Percentiles rank a stretch among this genome's conserved stretches.
These are phyloP conservation scores for Fraxinus sp. DNA, from an alignment of 305 asterid species.

Conservation along the genomic window DNA sequence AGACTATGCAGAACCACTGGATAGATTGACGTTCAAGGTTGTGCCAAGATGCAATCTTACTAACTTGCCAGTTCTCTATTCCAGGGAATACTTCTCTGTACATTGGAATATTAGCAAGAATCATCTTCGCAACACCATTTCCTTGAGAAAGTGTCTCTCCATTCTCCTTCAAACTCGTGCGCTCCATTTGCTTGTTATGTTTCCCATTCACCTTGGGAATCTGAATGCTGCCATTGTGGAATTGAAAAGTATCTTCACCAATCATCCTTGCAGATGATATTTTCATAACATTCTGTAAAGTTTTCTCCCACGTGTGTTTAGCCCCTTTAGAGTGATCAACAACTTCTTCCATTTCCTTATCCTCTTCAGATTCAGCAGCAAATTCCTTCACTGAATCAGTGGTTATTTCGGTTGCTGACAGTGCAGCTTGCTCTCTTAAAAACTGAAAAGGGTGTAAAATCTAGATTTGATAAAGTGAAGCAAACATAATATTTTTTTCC, in stretches of 20 bases:
- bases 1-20: slow-evolving; percentile 82
- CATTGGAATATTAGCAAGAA: slow-evolving; percentile 61
- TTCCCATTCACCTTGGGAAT: slow-evolving; percentile 72
- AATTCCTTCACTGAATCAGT: slow-evolving; percentile 75
- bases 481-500: not conserved
- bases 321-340: slow-evolving; percentile 47
- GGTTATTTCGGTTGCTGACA: slow-evolving; percentile 75
- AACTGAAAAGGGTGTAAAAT: slow-evolving; percentile 48
- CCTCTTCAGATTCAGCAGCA: slow-evolving; percentile 58
- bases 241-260: slow-evolving; percentile 45
- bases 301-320: slow-evolving; percentile 60
- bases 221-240: slow-evolving; percentile 40
- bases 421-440: slow-evolving; percentile 86
- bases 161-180: slow-evolving; percentile 52
- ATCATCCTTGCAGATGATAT: slow-evolving; percentile 47
- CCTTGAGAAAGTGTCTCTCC: slow-evolving; percentile 79
- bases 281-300: slow-evolving; percentile 57
- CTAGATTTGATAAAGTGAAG: slow-evolving; percentile 19
- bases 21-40: slow-evolving; percentile 73
- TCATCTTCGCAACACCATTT: slow-evolving; percentile 72
- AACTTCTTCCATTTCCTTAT: slow-evolving; percentile 52
- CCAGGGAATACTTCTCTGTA: slow-evolving; percentile 77
- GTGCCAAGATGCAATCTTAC: slow-evolving; percentile 77
- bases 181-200: slow-evolving; percentile 72
- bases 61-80: slow-evolving; percentile 71